Percentiles rank a stretch among this genome's conserved stretches.
Conservation (phyloP, 176 grass and related monocot species). For the Avena atlantica region DNA sequence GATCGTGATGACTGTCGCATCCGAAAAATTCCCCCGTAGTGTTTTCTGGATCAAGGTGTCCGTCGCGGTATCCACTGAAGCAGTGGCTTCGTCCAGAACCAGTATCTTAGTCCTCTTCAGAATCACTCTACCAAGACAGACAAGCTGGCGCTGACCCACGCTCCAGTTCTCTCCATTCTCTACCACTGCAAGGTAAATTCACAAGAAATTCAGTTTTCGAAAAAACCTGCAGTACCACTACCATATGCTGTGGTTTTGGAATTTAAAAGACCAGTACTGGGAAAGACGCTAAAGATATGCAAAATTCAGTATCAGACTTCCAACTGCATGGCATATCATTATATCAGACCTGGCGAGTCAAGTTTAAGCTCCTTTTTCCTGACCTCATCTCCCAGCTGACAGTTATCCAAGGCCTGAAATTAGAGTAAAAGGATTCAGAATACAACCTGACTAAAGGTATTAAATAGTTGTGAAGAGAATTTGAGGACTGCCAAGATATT, state of each 20-base stretch:
- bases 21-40: slow-evolving; percentile 20
- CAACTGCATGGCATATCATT: background rate
- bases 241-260: background rate
- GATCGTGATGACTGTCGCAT: slow-evolving; percentile 31
- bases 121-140: slow-evolving; percentile 60
- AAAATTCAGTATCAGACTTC: background rate
- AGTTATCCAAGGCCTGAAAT: slow-evolving; percentile 74
- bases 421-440: background rate
- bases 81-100: slow-evolving; percentile 41
- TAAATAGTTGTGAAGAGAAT: background rate
- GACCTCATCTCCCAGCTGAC: slow-evolving; percentile 15
- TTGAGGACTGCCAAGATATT: background rate
- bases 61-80: slow-evolving; percentile 19
- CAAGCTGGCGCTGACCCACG: too few species aligned
- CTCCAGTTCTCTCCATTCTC: slow-evolving; percentile 85
- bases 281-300: background rate
- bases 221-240: background rate
- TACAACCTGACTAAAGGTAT: background rate
- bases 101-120: slow-evolving; percentile 79
- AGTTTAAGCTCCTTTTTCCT: slow-evolving; percentile 80
- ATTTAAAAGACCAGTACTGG: background rate
- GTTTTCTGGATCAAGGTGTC: slow-evolving; percentile 42
- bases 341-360: slow-evolving; percentile 62
- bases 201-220: slow-evolving; percentile 19
- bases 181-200: slow-evolving; percentile 56